These are phyloP conservation scores for Thalia dealbata DNA, from an alignment of 176 grass and related monocot genomes.

Conservation along the genomic window DNA sequence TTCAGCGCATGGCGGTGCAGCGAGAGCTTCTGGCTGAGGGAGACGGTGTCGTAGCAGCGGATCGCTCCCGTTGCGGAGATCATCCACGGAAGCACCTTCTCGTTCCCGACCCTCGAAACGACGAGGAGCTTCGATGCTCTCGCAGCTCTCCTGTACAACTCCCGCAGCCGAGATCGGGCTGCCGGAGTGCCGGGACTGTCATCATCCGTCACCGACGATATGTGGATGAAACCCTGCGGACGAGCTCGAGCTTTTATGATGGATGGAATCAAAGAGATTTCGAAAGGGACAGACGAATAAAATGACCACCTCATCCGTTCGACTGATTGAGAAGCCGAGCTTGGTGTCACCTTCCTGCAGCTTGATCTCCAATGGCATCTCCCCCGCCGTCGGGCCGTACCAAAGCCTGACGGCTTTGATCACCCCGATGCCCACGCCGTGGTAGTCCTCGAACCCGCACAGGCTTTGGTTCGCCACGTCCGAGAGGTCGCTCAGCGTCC, in stretches of 20 bases:
- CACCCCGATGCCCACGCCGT: constrained; percentile 83
- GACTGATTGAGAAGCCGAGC: constrained; percentile 82
- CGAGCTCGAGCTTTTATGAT: too few relatives aligned
- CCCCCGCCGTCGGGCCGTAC: constrained; percentile 52
- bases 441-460: constrained; percentile 96
- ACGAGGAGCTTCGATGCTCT: constrained; percentile 52
- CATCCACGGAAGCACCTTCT: constrained; percentile 86
- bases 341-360: constrained; percentile 57
- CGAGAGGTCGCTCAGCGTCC: constrained; percentile 52
- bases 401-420: constrained; percentile 56
- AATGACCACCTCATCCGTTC: constrained; percentile 53
- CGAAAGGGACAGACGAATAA: too few relatives aligned
- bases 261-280: not conserved
- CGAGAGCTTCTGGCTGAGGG: constrained; percentile 91
- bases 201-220: constrained; percentile 80
- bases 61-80: constrained; percentile 57
- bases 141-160: constrained; percentile 46
- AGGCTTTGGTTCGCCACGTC: constrained; percentile 69
- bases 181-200: constrained; percentile 44
- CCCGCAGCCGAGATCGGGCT: constrained; percentile 51
- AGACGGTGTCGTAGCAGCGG: constrained; percentile 88
- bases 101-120: constrained; percentile 50
- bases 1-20: constrained; percentile 80
- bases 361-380: constrained; percentile 56
- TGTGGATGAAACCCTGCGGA: constrained; percentile 60